Conservation (phyloP, 2,329 filamentous ascomycete species). For the Arthroderma uncinatum region DNA sequence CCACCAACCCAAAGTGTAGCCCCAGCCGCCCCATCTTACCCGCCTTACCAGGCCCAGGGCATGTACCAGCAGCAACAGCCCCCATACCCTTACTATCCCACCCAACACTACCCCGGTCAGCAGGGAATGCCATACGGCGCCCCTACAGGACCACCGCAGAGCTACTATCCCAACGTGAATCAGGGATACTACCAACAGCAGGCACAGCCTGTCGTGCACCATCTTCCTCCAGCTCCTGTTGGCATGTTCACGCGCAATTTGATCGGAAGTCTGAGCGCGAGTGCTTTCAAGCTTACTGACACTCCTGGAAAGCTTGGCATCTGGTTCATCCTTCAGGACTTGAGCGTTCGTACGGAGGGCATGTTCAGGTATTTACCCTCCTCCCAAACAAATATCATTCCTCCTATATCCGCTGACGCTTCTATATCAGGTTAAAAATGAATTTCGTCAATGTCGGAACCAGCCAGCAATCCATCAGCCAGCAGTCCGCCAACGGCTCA, state of each 20-base stretch:
- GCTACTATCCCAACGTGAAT: conserved; percentile 9
- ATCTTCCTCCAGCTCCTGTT: conserved; percentile 41
- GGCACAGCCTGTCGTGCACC: conserved; percentile 12
- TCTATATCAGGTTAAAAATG: conserved; percentile 47
- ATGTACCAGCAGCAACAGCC: conserved; percentile 26
- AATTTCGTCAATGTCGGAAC: conserved; percentile 76
- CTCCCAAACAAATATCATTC: not conserved
- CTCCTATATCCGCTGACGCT: not conserved
- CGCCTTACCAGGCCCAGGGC: conserved; percentile 25
- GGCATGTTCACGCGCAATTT: conserved; percentile 93
- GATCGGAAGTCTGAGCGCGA: conserved; percentile 82
- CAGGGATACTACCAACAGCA: conserved; percentile 5
- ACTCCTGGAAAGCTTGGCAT: conserved; percentile 71
- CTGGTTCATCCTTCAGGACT: conserved; percentile 93
- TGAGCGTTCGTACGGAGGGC: conserved; percentile 88
- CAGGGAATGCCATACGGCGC: conserved; percentile 22
- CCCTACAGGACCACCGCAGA: conserved; percentile 16
- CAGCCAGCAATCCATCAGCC: conserved; percentile 13
- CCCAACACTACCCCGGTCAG: conserved; percentile 17
- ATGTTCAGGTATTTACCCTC: conserved; percentile 57
- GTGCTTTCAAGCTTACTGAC: conserved; percentile 74
- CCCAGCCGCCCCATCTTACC: conserved; percentile 24
- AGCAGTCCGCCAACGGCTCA: conserved; percentile 21
- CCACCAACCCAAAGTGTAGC: conserved; percentile 30
- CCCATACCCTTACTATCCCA: conserved; percentile 22